Evolutionary conservation across 2,329 filamentous ascomycete species (phyloP), one percentile per base, ranked within the genome.

Genomic region (Fusarium penzigii): DNA sequence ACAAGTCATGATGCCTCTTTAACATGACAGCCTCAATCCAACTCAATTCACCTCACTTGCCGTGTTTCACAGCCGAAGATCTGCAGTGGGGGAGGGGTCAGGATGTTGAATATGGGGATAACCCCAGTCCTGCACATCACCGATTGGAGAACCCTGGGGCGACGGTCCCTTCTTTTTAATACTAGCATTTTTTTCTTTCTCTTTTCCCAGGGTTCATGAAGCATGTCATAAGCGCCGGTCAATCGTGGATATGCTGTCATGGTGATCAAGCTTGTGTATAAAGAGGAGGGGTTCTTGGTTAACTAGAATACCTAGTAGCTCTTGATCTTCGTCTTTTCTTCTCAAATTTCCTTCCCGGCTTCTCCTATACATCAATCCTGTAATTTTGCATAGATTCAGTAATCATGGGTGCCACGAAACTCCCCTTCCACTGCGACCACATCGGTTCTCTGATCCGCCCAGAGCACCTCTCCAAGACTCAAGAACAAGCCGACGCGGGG

Each of bases 361-460:
- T 7, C 20, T 25, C 20, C 7, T 25, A 7, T 25, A 25, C 20
- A 25, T 25, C 20, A 25, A 25, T 25, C 20, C 7, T 25, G 20
- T 25, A 25, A 25, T 25, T 25, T 25, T 25, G 20, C 20, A 25
- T 25, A 25, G 20, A 25, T 5, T 25, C 20, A 25, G 20, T 42
- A 43, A 57, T 29, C 50, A 69, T 69, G 65, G 44, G 46, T 32
- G 57, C 45, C 38, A 58, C 63, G 34, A 65, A 65, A 49, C 67
- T 73, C 11, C 86, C 84, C 45, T 90, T 88, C 72, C 81, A 88
- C 66, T 86, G 86, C 53, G 87, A 90, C 72, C 87, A 90, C 59
- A 79, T 89, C 55, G 87, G 87, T 45, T 89, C 86, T 13, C 76
- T 90, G 32, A 80, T 90, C 52, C 84, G 87, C 32, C 86, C 87